phyloP scores from a whole-genome alignment of 2,329 filamentous ascomycete genomes.

The Lecanoromycetidae sp. region DNA sequence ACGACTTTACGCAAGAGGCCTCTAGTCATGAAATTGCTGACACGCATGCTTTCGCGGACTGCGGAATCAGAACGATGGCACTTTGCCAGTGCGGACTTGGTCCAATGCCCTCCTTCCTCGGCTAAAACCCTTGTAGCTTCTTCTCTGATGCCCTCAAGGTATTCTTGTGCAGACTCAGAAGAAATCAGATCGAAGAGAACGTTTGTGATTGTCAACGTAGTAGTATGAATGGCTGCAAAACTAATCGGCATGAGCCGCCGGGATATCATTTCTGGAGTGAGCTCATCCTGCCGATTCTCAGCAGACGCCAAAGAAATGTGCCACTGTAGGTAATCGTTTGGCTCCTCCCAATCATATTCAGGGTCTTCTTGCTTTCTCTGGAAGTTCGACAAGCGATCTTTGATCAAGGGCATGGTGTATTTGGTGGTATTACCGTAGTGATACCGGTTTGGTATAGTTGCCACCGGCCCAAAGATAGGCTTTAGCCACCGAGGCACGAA shows the following conservation, averaged over 20 bases:
- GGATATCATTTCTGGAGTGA: conserved; percentile 38
- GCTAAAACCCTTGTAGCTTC: conserved; percentile 26
- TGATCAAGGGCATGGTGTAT: conserved; percentile 38
- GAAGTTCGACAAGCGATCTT: conserved; percentile 38
- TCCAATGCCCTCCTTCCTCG: conserved; percentile 24
- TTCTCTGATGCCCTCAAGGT: conserved; percentile 24
- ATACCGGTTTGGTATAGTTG: conserved; percentile 36
- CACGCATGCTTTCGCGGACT: conserved; percentile 33
- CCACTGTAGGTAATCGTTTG: conserved; percentile 49
- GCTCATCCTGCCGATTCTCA: conserved; percentile 26
- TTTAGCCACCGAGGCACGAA: conserved; percentile 39
- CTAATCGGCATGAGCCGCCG: conserved; percentile 41
- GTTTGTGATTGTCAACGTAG: conserved; percentile 23
- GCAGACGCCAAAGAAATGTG: conserved; percentile 39
- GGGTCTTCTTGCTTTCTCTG: conserved; percentile 32
- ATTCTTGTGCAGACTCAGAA: conserved; percentile 17
- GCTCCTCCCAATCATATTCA: conserved; percentile 33
- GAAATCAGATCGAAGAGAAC: conserved; percentile 23
- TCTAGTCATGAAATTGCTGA: conserved; percentile 30
- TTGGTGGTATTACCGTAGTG: conserved; percentile 36
- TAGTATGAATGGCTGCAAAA: conserved; percentile 26
- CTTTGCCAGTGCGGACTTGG: conserved; percentile 27
- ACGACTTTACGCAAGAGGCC: conserved; percentile 22
- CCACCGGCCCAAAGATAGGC: conserved; percentile 37
- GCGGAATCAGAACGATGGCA: conserved; percentile 32